Base-by-base conservation (phyloP, 75 land plant species). In the Picea sitchensis region DNA sequence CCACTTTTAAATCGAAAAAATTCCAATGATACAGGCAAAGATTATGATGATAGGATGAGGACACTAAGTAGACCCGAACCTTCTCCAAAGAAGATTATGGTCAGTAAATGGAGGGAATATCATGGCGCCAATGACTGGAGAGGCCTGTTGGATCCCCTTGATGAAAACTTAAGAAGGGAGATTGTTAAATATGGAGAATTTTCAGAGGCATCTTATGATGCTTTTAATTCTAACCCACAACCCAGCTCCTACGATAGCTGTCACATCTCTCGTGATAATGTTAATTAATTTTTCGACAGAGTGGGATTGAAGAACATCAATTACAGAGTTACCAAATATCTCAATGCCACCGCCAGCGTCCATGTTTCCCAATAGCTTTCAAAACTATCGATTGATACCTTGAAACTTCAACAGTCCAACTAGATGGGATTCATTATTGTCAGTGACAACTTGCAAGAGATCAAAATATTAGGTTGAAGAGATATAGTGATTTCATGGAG, bases 151-250 rank as follows among this genome's bases (percentile, higher is more conserved):
- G 26, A 26, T 26, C 26, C 26, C 26, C 26, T 26, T 26, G 26
- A 26, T 26, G 26, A 26, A 26, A 26, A 89, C 54, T 86, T 91
- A 21, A 82, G 91, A 18, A 84, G 88, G 6, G 93, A 91, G 78
- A 68, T 91, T 36, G 78, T 91, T 23, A 78, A 91, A 17, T 91
- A 87, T 78, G 91, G 91, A 1, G 91, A 91, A 47, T 85, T 87
- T 65, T 81, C 85, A 1, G 0, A 59, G 60, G 0, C 60, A 59
- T 84, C 90, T 15, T 71, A 26, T 26, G 26, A 26, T 26, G 26
- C 26, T 26, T 26, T 26, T 26, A 26, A 26, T 26, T 26, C 26
- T 26, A 26, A 26, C 26, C 26, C 73, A 21, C 82, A 12, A 14
- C 77, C 36, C 71, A 64, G 4, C 64, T 58, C 77, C 1, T 82